Evolutionary conservation across 192 early-diverging fungal genomes (phyloP).

Genomic region (Backusella morwellensis): DNA sequence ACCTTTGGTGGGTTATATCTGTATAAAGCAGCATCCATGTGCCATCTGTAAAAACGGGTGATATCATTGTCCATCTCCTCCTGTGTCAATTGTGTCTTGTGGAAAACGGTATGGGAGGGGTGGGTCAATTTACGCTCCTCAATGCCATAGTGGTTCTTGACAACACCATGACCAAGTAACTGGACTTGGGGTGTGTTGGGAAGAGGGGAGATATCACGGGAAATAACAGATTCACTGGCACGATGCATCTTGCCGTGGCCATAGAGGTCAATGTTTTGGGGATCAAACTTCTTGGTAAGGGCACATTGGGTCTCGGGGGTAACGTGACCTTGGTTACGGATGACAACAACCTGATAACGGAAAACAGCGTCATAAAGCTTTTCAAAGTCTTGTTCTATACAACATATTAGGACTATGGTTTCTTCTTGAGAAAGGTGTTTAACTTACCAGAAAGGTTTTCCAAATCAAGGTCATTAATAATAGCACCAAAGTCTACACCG

Average conservation of each 20-base stretch:
- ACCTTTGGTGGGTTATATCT: slow-evolving; percentile 33
- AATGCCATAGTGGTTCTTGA: slow-evolving; percentile 31
- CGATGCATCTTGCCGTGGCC: slow-evolving; percentile 33
- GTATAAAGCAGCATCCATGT: slow-evolving; percentile 39
- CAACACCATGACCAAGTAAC: slow-evolving; percentile 30
- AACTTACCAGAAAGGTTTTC: slow-evolving; percentile 31
- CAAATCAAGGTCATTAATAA: slow-evolving; percentile 26
- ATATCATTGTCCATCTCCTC: slow-evolving; percentile 30
- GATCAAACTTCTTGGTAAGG: slow-evolving; percentile 31
- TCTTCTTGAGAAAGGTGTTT: neutral
- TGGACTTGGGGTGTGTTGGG: slow-evolving; percentile 33
- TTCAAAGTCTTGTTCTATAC: slow-evolving; percentile 29
- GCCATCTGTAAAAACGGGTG: slow-evolving; percentile 39
- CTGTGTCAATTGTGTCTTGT: slow-evolving; percentile 23
- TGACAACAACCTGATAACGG: slow-evolving; percentile 31
- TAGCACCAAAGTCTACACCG: slow-evolving; percentile 34
- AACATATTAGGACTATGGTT: neutral
- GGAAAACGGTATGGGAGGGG: slow-evolving; percentile 31
- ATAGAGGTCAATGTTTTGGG: slow-evolving; percentile 27
- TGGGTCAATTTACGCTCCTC: slow-evolving; percentile 30
- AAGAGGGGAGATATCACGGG: slow-evolving; percentile 32
- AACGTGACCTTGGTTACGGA: slow-evolving; percentile 32
- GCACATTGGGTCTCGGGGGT: slow-evolving; percentile 28
- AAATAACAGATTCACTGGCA: slow-evolving; percentile 26
- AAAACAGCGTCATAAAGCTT: slow-evolving; percentile 33